Percentiles rank a stretch among this genome's conserved stretches.
Evolutionary conservation across 495 filamentous ascomycete species (phyloP).

Genomic region (Symbiotaphrina buchneri): DNA sequence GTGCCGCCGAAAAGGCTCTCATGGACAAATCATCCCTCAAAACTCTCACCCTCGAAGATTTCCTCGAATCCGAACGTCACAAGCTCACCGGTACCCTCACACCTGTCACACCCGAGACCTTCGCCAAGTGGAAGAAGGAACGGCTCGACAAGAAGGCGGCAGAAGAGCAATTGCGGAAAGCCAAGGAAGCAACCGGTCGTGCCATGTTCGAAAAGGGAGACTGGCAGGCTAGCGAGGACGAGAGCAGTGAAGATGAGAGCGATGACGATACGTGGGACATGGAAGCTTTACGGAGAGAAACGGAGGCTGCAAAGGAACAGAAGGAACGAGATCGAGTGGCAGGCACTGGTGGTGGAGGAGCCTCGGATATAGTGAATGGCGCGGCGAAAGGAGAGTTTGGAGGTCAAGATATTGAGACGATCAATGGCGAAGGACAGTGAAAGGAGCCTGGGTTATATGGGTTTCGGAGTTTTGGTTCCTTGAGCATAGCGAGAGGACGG

Average conservation of each 20-base stretch:
- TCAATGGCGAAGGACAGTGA: too few relatives aligned
- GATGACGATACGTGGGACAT: constrained; percentile 53
- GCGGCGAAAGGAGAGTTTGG: too few relatives aligned
- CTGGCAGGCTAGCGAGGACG: constrained; percentile 53
- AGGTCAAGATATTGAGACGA: too few relatives aligned
- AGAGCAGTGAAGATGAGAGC: constrained; percentile 30
- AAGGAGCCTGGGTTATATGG: too few relatives aligned
- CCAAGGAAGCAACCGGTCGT: constrained; percentile 88
- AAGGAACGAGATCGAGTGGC: constrained; percentile 35
- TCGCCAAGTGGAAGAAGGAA: constrained; percentile 89
- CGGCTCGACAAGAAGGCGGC: constrained; percentile 87
- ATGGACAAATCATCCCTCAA: constrained; percentile 91
- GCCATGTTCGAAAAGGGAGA: constrained; percentile 91
- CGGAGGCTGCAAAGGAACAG: constrained; percentile 28
- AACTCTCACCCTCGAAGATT: constrained; percentile 91
- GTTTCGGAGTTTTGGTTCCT: too few relatives aligned
- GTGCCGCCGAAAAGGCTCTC: constrained; percentile 87
- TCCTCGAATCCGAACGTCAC: constrained; percentile 82
- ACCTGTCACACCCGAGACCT: constrained; percentile 77
- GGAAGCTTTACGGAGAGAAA: constrained; percentile 30
- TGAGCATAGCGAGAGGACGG: too few relatives aligned
- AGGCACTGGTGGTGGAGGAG: background rate
- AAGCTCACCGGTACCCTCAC: constrained; percentile 80
- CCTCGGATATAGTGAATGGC: too few relatives aligned
- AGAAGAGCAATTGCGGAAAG: constrained; percentile 64